Evolutionary conservation across 768 basidiomycete species (phyloP).

Genomic region (Lepiota venenata): DNA sequence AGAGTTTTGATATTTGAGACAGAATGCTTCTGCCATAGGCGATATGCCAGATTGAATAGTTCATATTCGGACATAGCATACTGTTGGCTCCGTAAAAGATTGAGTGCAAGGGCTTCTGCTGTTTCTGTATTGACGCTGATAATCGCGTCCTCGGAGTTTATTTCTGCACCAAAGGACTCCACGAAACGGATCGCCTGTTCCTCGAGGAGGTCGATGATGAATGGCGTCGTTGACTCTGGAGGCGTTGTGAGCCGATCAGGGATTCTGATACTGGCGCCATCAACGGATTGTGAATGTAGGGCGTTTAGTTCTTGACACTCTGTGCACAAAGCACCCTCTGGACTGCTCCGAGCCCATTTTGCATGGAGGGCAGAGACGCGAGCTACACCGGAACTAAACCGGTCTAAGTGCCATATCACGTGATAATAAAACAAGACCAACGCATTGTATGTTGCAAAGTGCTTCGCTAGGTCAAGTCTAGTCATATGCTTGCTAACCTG

Average conservation of each 20-base stretch:
- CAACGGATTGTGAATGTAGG: conserved; percentile 66
- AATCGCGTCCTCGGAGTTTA: conserved; percentile 20
- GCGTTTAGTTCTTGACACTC: conserved; percentile 74
- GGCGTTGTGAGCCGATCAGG: conserved; percentile 52
- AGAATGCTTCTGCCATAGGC: conserved; percentile 39
- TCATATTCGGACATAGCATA: conserved; percentile 61
- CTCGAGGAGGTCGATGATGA: conserved; percentile 51
- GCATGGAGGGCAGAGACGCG: conserved; percentile 53
- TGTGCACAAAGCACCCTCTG: conserved; percentile 53
- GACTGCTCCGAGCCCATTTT: conserved; percentile 55
- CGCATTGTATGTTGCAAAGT: conserved; percentile 67
- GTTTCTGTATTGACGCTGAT: conserved; percentile 27
- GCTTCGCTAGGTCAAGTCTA: conserved; percentile 55
- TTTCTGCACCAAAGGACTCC: conserved; percentile 32
- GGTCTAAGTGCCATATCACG: background rate
- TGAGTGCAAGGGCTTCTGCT: conserved; percentile 38
- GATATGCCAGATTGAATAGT: conserved; percentile 47
- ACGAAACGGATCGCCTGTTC: conserved; percentile 44
- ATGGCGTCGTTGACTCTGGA: conserved; percentile 40
- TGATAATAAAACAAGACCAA: conserved; percentile 22
- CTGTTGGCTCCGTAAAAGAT: conserved; percentile 46
- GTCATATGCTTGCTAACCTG: conserved; percentile 42
- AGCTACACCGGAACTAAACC: conserved; percentile 50
- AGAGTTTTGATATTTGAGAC: conserved; percentile 41
- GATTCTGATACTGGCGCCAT: conserved; percentile 59